Evolutionary conservation across 805 yeast species (phyloP).

Genomic region (Saccharomycopsis guyanensis): DNA sequence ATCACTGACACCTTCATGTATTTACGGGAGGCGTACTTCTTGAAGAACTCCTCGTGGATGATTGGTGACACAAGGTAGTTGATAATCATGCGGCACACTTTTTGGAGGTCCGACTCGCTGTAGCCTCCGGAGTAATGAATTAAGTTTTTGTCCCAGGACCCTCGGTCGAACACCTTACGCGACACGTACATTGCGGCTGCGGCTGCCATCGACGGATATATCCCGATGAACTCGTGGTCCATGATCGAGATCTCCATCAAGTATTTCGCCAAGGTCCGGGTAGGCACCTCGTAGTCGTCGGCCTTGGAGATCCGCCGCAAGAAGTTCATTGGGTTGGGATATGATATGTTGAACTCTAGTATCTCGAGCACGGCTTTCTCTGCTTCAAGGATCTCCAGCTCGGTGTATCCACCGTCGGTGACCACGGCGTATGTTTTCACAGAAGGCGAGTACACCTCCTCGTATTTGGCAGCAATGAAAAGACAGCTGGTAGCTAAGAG

Average conservation of each 20-base stretch:
- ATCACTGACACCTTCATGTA: slow-evolving; percentile 79
- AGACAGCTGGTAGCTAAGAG: slow-evolving; percentile 78
- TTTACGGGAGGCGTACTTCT: slow-evolving; percentile 83
- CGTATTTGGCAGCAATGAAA: slow-evolving; percentile 88
- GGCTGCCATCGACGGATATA: slow-evolving; percentile 71
- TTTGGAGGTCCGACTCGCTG: slow-evolving; percentile 60
- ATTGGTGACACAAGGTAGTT: slow-evolving; percentile 75
- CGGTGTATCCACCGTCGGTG: slow-evolving; percentile 78
- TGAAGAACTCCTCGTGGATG: slow-evolving; percentile 86
- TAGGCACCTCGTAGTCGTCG: slow-evolving; percentile 77
- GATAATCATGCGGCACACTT: slow-evolving; percentile 65
- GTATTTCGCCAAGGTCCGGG: slow-evolving; percentile 81
- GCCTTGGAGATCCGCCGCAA: slow-evolving; percentile 84
- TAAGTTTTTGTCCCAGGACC: slow-evolving; percentile 78
- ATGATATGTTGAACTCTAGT: slow-evolving; percentile 66
- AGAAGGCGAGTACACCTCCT: slow-evolving; percentile 84
- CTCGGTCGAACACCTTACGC: slow-evolving; percentile 59
- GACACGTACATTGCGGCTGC: slow-evolving; percentile 85
- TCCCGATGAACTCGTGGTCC: slow-evolving; percentile 66
- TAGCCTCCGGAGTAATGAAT: slow-evolving; percentile 91
- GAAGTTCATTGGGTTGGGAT: slow-evolving; percentile 88
- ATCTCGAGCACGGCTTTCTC: slow-evolving; percentile 72
- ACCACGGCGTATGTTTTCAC: slow-evolving; percentile 80
- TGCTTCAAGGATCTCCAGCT: slow-evolving; percentile 73
- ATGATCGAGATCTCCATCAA: slow-evolving; percentile 69